Evolutionary conservation across 306 rosid species (phyloP).

Genomic region (Corylus avellana): DNA sequence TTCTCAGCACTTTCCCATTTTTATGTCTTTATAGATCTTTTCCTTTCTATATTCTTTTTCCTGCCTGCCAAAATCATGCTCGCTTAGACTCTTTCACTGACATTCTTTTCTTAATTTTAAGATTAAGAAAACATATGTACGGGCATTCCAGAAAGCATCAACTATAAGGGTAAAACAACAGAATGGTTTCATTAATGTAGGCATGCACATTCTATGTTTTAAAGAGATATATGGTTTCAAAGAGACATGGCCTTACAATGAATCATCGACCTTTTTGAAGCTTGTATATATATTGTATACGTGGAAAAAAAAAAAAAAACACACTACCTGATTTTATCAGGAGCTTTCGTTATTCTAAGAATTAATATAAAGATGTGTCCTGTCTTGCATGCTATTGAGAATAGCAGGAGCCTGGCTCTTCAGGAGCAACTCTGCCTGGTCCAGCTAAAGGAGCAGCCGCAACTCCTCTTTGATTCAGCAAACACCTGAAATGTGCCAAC

Average conservation of each 20-base stretch:
- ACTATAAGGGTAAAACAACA: background rate
- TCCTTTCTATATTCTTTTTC: background rate
- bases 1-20: background rate
- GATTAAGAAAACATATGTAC: background rate
- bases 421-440: slow-evolving; percentile 39
- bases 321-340: background rate
- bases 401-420: slow-evolving; percentile 47
- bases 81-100: background rate
- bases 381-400: slow-evolving; percentile 23
- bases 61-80: background rate
- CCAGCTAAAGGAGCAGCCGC: slow-evolving; percentile 46
- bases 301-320: too few relatives aligned
- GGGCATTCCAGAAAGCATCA: background rate
- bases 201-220: background rate
- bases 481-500: slow-evolving; percentile 46
- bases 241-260: background rate
- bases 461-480: slow-evolving; percentile 48
- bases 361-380: background rate
- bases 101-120: background rate
- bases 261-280: background rate
- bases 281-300: background rate
- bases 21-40: background rate
- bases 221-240: background rate
- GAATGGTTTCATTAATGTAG: background rate
- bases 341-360: background rate